These are phyloP conservation scores for Pythium angustatum DNA, from an alignment of 352 stramenopile genomes.

Conservation along the genomic window DNA sequence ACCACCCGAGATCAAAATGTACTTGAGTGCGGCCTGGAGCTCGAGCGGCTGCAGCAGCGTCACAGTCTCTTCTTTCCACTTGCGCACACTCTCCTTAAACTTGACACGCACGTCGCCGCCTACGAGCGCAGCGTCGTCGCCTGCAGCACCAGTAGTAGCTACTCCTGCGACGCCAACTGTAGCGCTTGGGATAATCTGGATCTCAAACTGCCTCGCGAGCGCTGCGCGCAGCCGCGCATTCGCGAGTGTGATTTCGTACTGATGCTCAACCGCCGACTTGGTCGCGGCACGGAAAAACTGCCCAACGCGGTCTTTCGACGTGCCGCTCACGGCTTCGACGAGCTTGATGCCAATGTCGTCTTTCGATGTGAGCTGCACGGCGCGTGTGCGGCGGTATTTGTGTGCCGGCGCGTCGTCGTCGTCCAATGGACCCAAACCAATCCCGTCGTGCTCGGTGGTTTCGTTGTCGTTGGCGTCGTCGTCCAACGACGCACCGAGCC, in stretches of 20 bases:
- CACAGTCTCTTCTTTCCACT: slow-evolving; percentile 82
- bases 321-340: slow-evolving; percentile 61
- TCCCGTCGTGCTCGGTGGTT: too few relatives aligned
- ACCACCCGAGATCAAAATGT: slow-evolving; percentile 75
- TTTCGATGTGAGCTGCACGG: slow-evolving; percentile 72
- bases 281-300: slow-evolving; percentile 85
- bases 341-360: slow-evolving; percentile 72
- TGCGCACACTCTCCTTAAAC: slow-evolving; percentile 81
- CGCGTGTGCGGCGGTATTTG: slow-evolving; percentile 55
- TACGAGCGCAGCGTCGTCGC: too few relatives aligned
- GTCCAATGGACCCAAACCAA: too few relatives aligned
- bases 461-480: slow-evolving; percentile 18
- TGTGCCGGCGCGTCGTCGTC: slow-evolving; percentile 6
- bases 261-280: slow-evolving; percentile 73
- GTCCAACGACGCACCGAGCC: slow-evolving; percentile 58
- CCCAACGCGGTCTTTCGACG: slow-evolving; percentile 47
- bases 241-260: slow-evolving; percentile 77
- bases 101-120: slow-evolving; percentile 55
- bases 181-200: slow-evolving; percentile 10
- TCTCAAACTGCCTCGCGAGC: slow-evolving; percentile 60
- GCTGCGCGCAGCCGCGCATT: slow-evolving; percentile 75
- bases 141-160: slow-evolving; percentile 27
- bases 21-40: slow-evolving; percentile 77
- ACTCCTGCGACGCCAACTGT: slow-evolving; percentile 34
- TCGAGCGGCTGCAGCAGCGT: slow-evolving; percentile 64